phyloP scores from a whole-genome alignment of 495 filamentous ascomycete species.

The Penicillium roqueforti region DNA sequence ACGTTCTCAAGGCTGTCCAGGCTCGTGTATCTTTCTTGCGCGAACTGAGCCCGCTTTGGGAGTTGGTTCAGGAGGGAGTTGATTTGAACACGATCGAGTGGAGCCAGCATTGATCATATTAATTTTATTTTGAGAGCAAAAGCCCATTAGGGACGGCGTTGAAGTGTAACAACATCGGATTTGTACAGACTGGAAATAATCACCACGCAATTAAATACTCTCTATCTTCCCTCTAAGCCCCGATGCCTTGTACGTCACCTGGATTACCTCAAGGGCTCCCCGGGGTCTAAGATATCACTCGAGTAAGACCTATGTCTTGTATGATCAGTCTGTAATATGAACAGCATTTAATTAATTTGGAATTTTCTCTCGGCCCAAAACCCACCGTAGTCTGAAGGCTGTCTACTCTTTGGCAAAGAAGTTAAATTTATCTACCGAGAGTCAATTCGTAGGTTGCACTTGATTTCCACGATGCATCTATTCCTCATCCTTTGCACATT shows the following conservation, averaged over 20 bases:
- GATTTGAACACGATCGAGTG: slow-evolving; percentile 96
- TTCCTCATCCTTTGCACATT: neutral
- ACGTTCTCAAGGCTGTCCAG: slow-evolving; percentile 89
- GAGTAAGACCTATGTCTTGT: too few species aligned
- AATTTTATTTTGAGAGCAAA: slow-evolving; percentile 22
- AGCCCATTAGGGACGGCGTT: slow-evolving; percentile 34
- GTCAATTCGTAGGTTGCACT: neutral
- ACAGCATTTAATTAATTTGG: neutral
- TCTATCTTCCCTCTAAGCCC: neutral
- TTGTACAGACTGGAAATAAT: slow-evolving; percentile 31
- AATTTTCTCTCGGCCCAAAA: neutral
- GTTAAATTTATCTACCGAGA: slow-evolving; percentile 1
- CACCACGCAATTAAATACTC: slow-evolving; percentile 10
- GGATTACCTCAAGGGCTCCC: too few species aligned
- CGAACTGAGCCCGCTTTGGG: slow-evolving; percentile 95
- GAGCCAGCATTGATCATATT: slow-evolving; percentile 62
- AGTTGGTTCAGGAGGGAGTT: slow-evolving; percentile 94
- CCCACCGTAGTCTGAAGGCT: neutral
- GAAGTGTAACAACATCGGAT: slow-evolving; percentile 25
- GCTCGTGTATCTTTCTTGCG: slow-evolving; percentile 87
- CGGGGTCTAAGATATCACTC: too few species aligned
- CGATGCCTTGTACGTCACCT: neutral
- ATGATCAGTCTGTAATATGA: too few species aligned
- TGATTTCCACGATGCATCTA: neutral
- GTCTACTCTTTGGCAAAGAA: neutral